A percentile compares a stretch with the other conserved stretches of the same genome.
phyloP scores from a whole-genome alignment of 2,329 filamentous ascomycete genomes.

The Neoscytalidium dimidiatum region DNA sequence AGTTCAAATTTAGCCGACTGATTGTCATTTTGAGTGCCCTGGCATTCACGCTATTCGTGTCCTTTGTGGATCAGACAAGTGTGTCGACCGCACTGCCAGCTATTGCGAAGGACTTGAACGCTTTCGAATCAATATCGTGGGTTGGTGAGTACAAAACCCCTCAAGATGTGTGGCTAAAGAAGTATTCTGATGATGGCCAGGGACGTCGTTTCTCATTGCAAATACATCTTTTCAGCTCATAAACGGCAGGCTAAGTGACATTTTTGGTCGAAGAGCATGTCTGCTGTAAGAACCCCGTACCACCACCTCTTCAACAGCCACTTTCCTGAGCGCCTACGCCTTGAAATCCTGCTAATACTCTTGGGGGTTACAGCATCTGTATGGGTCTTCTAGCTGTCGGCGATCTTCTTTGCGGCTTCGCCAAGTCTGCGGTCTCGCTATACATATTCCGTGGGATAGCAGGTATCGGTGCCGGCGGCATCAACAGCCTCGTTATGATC shows the following conservation, averaged over 20 bases:
- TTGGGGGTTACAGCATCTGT: neutral
- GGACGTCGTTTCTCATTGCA: conserved; percentile 24
- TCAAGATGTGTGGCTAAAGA: no score
- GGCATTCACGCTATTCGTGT: conserved; percentile 29
- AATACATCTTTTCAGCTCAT: conserved; percentile 22
- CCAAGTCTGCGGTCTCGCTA: conserved; percentile 29
- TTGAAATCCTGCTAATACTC: no score
- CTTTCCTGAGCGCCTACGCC: no score
- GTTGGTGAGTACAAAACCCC: neutral
- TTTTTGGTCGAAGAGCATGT: conserved; percentile 28
- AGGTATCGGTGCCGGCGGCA: conserved; percentile 32
- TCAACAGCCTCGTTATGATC: conserved; percentile 36
- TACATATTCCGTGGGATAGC: conserved; percentile 34
- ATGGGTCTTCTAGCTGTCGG: conserved; percentile 22
- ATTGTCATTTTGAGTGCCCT: conserved; percentile 8
- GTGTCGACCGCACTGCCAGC: conserved; percentile 45
- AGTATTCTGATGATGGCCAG: neutral
- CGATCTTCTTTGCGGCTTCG: conserved; percentile 32
- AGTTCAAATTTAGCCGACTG: neutral
- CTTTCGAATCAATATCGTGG: conserved; percentile 7
- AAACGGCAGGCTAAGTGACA: conserved; percentile 27
- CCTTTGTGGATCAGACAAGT: conserved; percentile 43
- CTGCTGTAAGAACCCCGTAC: neutral
- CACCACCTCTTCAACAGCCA: neutral
- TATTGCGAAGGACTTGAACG: conserved; percentile 37